These are phyloP conservation scores for Colletotrichum sidae DNA, from an alignment of 2,329 filamentous ascomycete species.

Conservation along the genomic window DNA sequence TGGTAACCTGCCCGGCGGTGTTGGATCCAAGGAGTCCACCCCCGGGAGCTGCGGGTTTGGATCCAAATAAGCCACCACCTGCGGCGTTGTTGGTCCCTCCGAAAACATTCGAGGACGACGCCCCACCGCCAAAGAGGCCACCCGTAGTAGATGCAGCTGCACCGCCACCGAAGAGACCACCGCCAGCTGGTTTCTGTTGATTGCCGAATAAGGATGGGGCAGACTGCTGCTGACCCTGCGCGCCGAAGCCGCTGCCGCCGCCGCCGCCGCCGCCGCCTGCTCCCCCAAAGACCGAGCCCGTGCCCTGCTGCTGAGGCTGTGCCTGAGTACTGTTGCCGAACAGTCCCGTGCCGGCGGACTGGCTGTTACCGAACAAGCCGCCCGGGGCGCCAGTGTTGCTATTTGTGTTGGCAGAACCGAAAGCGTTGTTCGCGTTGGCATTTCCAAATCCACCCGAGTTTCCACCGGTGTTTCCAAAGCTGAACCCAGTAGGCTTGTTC, in stretches of 20 bases:
- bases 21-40: conserved; percentile 60
- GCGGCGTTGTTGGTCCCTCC: conserved; percentile 58
- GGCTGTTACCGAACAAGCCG: conserved; percentile 58
- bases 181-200: conserved; percentile 38
- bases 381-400: conserved; percentile 42
- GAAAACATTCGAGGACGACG: conserved; percentile 50
- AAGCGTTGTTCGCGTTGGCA: conserved; percentile 52
- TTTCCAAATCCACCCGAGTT: conserved; percentile 43
- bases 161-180: conserved; percentile 39
- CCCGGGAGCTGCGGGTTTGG: conserved; percentile 53
- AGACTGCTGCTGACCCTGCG: conserved; percentile 40
- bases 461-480: conserved; percentile 55
- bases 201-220: conserved; percentile 44
- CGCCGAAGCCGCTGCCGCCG: conserved; percentile 39
- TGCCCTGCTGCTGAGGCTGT: conserved; percentile 39
- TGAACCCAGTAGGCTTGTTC: conserved; percentile 53
- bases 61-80: conserved; percentile 53
- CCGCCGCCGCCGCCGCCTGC: conserved; percentile 26
- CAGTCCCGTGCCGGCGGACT: conserved; percentile 49
- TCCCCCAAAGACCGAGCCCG: conserved; percentile 43
- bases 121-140: conserved; percentile 54
- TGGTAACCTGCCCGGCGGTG: conserved; percentile 45
- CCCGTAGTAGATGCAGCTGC: conserved; percentile 46
- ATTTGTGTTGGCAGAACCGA: conserved; percentile 51
- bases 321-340: conserved; percentile 48